These are phyloP conservation scores for Fusarium heterosporum DNA, from an alignment of 2,329 filamentous ascomycete genomes.

Conservation along the genomic window DNA sequence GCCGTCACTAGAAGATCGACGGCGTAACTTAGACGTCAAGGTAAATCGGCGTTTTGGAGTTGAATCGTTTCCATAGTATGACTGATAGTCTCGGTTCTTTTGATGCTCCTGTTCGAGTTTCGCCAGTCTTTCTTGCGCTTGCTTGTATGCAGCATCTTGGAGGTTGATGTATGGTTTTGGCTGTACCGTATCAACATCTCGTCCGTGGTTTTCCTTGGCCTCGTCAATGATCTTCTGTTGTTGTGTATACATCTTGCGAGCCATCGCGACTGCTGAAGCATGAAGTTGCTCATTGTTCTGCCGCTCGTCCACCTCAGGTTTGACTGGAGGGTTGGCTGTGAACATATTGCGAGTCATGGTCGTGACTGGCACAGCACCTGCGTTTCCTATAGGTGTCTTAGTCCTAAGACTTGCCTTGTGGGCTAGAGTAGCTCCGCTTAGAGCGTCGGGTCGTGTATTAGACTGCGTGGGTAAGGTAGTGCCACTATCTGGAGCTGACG, in stretches of 20 bases:
- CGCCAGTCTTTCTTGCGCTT: slow-evolving; percentile 84
- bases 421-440: slow-evolving; percentile 78
- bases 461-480: slow-evolving; percentile 34
- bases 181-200: slow-evolving; percentile 52
- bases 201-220: slow-evolving; percentile 56
- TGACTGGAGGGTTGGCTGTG: slow-evolving; percentile 78
- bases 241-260: slow-evolving; percentile 82
- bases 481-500: slow-evolving; percentile 52
- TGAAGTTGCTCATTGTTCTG: slow-evolving; percentile 77
- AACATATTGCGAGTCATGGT: slow-evolving; percentile 81
- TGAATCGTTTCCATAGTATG: slow-evolving; percentile 76
- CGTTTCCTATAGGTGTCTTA: slow-evolving; percentile 65
- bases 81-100: slow-evolving; percentile 72
- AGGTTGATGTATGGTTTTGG: slow-evolving; percentile 72
- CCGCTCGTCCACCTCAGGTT: slow-evolving; percentile 78
- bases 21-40: slow-evolving; percentile 67
- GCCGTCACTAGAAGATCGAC: slow-evolving; percentile 76
- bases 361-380: slow-evolving; percentile 74
- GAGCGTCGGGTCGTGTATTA: slow-evolving; percentile 71
- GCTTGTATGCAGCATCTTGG: slow-evolving; percentile 87
- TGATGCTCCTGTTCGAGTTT: slow-evolving; percentile 80
- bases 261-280: slow-evolving; percentile 90
- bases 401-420: slow-evolving; percentile 64
- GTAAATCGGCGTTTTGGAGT: slow-evolving; percentile 59
- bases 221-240: slow-evolving; percentile 72